phyloP scores from a whole-genome alignment of 2,329 filamentous ascomycete species.

The Colletotrichum truncatum region DNA sequence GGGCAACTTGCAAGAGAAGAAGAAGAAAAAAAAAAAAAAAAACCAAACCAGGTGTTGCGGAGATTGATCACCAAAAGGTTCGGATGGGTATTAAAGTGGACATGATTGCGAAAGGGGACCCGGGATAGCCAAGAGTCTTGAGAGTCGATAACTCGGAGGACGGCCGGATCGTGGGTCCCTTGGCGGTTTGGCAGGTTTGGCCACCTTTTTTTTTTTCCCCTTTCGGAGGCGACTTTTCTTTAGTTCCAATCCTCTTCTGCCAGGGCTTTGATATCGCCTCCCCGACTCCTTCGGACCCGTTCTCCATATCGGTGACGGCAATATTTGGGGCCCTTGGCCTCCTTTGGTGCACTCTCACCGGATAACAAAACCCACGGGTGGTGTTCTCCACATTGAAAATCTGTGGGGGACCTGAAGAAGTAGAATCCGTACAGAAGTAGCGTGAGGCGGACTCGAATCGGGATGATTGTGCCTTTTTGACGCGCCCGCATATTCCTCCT shows the following conservation, averaged over 20 bases:
- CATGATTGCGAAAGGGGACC: background rate
- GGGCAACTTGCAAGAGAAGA: background rate
- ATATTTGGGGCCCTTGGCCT: background rate
- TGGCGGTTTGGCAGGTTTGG: background rate
- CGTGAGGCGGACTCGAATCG: background rate
- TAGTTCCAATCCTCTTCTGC: background rate
- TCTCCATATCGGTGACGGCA: background rate
- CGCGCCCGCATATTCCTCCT: background rate
- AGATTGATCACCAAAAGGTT: too few species aligned
- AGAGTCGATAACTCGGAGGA: conserved; percentile 7
- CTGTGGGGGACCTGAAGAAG: conserved; percentile 10
- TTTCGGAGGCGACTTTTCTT: background rate
- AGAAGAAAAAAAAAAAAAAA: too few species aligned
- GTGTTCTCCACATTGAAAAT: background rate
- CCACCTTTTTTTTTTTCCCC: too few species aligned
- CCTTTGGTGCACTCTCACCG: conserved; percentile 9
- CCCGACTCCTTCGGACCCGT: background rate
- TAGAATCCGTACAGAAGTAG: background rate
- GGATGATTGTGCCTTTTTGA: background rate
- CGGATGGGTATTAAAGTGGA: background rate
- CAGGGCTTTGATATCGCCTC: background rate
- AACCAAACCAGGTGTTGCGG: too few species aligned
- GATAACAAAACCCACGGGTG: background rate
- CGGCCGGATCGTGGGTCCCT: conserved; percentile 18
- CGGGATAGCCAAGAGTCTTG: conserved; percentile 5